These are phyloP conservation scores for Kuraishia borneana DNA, from an alignment of 805 yeast species.

Conservation along the genomic window DNA sequence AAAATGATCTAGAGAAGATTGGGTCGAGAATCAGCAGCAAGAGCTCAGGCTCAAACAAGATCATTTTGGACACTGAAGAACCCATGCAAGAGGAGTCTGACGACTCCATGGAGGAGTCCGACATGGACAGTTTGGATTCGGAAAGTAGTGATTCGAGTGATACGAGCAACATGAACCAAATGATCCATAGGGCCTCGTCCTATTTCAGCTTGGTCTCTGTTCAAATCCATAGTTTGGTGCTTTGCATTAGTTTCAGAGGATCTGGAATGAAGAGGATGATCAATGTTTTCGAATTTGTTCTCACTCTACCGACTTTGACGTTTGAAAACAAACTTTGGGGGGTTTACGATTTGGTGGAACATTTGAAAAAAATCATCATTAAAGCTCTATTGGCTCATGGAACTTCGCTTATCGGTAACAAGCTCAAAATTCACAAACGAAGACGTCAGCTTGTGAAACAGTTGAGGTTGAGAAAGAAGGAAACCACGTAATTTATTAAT, in stretches of 20 bases:
- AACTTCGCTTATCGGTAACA: conserved; percentile 73
- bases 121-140: conserved; percentile 4
- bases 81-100: conserved; percentile 1
- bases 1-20: not conserved
- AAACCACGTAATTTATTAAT: conserved; percentile 4
- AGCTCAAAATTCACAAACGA: conserved; percentile 24
- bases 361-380: conserved; percentile 51
- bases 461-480: conserved; percentile 1
- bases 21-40: conserved; percentile 3
- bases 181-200: conserved; percentile 67
- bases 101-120: conserved; percentile 2
- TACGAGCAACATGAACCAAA: conserved; percentile 24
- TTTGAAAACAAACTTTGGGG: conserved; percentile 64
- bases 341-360: conserved; percentile 49
- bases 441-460: conserved; percentile 5
- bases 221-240: conserved; percentile 32
- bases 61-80: not conserved
- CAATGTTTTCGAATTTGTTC: conserved; percentile 64
- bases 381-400: conserved; percentile 51
- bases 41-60: not conserved
- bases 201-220: conserved; percentile 59
- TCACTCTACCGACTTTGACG: conserved; percentile 51
- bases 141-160: not conserved
- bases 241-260: conserved; percentile 70
- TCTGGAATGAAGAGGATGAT: conserved; percentile 57